Evolutionary conservation across 2,329 filamentous ascomycete species (phyloP).

Genomic region (Diaporthe velutina): DNA sequence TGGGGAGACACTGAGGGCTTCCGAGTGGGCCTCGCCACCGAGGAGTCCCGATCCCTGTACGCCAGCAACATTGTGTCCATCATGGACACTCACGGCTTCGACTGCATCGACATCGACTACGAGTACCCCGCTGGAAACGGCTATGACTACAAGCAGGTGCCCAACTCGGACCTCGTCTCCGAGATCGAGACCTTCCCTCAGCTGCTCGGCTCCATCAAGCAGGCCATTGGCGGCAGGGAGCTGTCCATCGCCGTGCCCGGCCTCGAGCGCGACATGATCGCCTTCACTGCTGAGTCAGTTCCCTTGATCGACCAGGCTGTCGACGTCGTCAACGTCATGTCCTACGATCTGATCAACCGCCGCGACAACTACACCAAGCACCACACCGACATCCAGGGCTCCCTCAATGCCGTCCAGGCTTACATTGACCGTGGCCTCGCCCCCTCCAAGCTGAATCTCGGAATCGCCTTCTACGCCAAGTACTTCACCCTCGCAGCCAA

Average conservation of each 20-base stretch:
- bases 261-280: slow-evolving; percentile 74
- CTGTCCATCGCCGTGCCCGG: slow-evolving; percentile 79
- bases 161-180: slow-evolving; percentile 70
- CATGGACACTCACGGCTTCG: slow-evolving; percentile 67
- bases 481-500: slow-evolving; percentile 67
- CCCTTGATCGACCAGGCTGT: slow-evolving; percentile 70
- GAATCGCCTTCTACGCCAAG: slow-evolving; percentile 77
- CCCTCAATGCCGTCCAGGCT: slow-evolving; percentile 66
- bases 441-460: slow-evolving; percentile 68
- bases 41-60: slow-evolving; percentile 61
- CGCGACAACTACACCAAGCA: slow-evolving; percentile 74
- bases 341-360: slow-evolving; percentile 79
- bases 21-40: slow-evolving; percentile 59
- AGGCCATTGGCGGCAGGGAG: slow-evolving; percentile 69
- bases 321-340: slow-evolving; percentile 78
- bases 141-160: slow-evolving; percentile 74
- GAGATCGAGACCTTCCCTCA: slow-evolving; percentile 75
- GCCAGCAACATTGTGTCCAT: slow-evolving; percentile 70
- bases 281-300: slow-evolving; percentile 70
- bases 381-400: slow-evolving; percentile 72
- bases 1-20: slow-evolving; percentile 75
- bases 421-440: slow-evolving; percentile 70
- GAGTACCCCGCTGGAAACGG: slow-evolving; percentile 77
- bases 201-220: slow-evolving; percentile 70
- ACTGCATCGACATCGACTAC: slow-evolving; percentile 77